A percentile compares a stretch with the other conserved stretches of the same genome.
Conservation (phyloP, 352 stramenopile species). For the Phytopythium aichiense region DNA sequence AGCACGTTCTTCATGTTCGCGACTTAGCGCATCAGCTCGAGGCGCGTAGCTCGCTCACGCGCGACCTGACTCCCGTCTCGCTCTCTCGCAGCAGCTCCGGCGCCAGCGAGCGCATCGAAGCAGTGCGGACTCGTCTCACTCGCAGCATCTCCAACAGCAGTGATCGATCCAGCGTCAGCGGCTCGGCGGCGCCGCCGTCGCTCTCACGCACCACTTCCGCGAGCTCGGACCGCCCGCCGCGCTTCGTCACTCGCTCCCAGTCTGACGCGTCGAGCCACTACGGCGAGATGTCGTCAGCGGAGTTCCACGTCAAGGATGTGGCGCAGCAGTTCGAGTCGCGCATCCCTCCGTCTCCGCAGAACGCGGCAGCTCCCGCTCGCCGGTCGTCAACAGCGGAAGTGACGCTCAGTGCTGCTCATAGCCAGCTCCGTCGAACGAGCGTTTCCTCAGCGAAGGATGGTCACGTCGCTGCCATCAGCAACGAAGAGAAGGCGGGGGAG, state of each 20-base stretch:
- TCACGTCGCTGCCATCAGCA: background rate
- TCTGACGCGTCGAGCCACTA: slow-evolving; percentile 2
- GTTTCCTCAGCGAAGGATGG: background rate
- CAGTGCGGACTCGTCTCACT: background rate
- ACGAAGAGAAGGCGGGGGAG: background rate
- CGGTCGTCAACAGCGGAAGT: slow-evolving; percentile 1
- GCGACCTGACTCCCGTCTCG: background rate
- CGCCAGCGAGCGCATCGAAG: background rate
- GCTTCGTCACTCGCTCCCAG: slow-evolving; percentile 2
- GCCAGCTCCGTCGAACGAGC: background rate
- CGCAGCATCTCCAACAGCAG: slow-evolving; percentile 4
- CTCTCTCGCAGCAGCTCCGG: slow-evolving; percentile 5
- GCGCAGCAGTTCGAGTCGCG: slow-evolving; percentile 3
- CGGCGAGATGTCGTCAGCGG: background rate
- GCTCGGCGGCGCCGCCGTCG: background rate
- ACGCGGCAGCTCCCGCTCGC: background rate
- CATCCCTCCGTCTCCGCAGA: background rate
- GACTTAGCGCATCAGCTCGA: slow-evolving; percentile 5
- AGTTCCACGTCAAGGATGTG: slow-evolving; percentile 10
- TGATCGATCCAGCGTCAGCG: background rate
- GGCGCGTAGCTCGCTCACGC: slow-evolving; percentile 2
- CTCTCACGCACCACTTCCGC: background rate
- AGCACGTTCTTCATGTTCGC: slow-evolving; percentile 2
- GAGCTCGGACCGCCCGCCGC: slow-evolving; percentile 7
- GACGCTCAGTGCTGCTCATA: slow-evolving; percentile 1